A percentile compares a stretch with the other conserved stretches of the same genome.
Conservation (phyloP, 1,284 basidiomycete genomes). For the Fistulinella staudtii region DNA sequence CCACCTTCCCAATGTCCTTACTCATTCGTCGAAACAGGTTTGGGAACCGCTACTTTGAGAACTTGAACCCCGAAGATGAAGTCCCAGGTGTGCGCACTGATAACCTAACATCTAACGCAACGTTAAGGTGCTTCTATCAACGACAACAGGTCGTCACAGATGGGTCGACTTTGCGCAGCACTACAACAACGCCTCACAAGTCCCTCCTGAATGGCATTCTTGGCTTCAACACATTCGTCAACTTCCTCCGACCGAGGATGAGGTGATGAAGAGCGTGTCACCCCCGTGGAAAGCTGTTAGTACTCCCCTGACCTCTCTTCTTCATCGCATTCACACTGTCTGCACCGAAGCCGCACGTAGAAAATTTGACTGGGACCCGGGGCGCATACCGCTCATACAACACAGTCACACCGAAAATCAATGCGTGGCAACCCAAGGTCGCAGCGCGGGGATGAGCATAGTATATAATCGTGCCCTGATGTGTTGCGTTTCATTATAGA, state of each 20-base stretch:
- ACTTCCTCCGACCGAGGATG: conserved; percentile 73
- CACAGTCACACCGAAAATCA: conserved; percentile 77
- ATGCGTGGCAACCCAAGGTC: conserved; percentile 80
- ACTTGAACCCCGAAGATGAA: conserved; percentile 80
- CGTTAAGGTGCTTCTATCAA: too few relatives aligned
- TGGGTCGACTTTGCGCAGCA: conserved; percentile 94
- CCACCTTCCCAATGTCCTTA: neutral
- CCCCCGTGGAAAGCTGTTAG: too few relatives aligned
- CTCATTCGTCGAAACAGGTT: conserved; percentile 49
- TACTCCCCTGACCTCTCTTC: too few relatives aligned
- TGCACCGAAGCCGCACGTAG: conserved; percentile 74
- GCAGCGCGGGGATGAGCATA: conserved; percentile 42
- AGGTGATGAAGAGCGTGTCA: too few relatives aligned
- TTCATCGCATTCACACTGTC: too few relatives aligned
- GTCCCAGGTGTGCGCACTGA: too few relatives aligned
- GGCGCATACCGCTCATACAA: conserved; percentile 88
- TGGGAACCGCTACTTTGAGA: conserved; percentile 91
- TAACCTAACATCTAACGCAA: too few relatives aligned
- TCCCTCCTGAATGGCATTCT: conserved; percentile 92
- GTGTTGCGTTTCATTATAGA: too few relatives aligned
- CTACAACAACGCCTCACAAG: conserved; percentile 84
- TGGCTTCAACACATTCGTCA: conserved; percentile 91
- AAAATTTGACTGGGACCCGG: conserved; percentile 89
- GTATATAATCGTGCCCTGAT: too few relatives aligned
- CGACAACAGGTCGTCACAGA: conserved; percentile 90